A percentile compares a stretch with the other conserved stretches of the same genome.
phyloP scores from a whole-genome alignment of 2,329 filamentous ascomycete genomes.

The Colletotrichum tabaci region DNA sequence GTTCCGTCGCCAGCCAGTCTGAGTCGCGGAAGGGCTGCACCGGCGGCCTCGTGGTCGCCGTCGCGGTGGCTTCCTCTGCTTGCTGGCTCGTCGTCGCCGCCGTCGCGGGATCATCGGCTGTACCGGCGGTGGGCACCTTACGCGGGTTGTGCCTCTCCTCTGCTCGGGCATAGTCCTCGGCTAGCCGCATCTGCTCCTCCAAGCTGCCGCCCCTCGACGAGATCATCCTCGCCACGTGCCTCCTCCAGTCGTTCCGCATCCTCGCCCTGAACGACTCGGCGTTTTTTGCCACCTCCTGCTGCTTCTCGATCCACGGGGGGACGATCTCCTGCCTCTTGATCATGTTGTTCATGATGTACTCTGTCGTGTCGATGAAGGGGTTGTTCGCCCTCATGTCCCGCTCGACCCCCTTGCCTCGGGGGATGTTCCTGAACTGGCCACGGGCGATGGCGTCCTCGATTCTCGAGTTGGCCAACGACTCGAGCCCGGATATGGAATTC shows the following conservation, averaged over 20 bases:
- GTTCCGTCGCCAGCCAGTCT: constrained; percentile 81
- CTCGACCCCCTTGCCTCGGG: constrained; percentile 83
- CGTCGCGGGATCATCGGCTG: constrained; percentile 65
- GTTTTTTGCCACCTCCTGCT: constrained; percentile 86
- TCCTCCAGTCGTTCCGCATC: constrained; percentile 86
- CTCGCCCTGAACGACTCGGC: constrained; percentile 79
- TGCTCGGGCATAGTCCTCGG: constrained; percentile 81
- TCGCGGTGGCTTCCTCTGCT: constrained; percentile 4
- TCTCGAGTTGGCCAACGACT: constrained; percentile 87
- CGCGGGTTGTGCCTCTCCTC: constrained; percentile 78
- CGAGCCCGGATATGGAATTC: constrained; percentile 82
- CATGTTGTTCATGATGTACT: constrained; percentile 99
- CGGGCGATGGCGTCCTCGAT: constrained; percentile 95
- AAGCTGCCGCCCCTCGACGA: constrained; percentile 82
- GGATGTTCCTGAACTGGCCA: constrained; percentile 89
- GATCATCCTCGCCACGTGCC: constrained; percentile 85
- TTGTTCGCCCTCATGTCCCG: constrained; percentile 86
- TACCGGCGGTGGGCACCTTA: constrained; percentile 61
- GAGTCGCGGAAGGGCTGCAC: constrained; percentile 82
- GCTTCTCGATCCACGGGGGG: constrained; percentile 98
- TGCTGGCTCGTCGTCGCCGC: constrained; percentile 61
- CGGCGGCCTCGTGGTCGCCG: constrained; percentile 48
- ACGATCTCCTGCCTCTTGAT: constrained; percentile 96
- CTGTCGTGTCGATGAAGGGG: constrained; percentile 94
- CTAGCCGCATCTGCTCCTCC: constrained; percentile 79